These are phyloP conservation scores for Penicillium sp. DNA, from an alignment of 2,329 filamentous ascomycete species.

Conservation along the genomic window DNA sequence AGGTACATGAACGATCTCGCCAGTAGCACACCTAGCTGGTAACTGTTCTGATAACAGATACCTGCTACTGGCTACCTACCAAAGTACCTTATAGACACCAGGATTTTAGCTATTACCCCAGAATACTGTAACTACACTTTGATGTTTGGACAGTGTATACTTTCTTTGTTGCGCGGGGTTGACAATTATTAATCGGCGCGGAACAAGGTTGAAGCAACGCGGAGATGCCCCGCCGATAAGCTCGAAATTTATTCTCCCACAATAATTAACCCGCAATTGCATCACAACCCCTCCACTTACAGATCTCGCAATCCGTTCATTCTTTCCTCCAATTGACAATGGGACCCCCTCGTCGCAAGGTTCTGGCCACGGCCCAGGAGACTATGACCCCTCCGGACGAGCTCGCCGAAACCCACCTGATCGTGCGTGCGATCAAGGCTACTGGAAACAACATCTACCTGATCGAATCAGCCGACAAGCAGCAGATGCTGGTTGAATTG, in stretches of 20 bases:
- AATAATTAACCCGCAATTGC: conserved; percentile 2
- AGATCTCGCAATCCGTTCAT: background rate
- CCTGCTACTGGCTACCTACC: too few relatives aligned
- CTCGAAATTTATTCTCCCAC: conserved; percentile 12
- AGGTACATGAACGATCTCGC: background rate
- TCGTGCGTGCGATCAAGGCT: conserved; percentile 77
- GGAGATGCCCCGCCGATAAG: conserved; percentile 22
- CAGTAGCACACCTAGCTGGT: too few relatives aligned
- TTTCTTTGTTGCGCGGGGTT: background rate
- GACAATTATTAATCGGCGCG: conserved; percentile 5
- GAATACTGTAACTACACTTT: background rate
- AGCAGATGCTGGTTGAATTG: conserved; percentile 74
- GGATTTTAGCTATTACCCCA: background rate
- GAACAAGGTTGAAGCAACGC: background rate
- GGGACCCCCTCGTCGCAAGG: conserved; percentile 73
- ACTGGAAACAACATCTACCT: conserved; percentile 89
- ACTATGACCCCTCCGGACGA: conserved; percentile 61
- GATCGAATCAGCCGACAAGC: conserved; percentile 68
- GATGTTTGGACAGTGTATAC: too few relatives aligned
- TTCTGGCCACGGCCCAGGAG: conserved; percentile 76
- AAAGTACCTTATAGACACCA: too few relatives aligned
- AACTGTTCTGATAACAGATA: too few relatives aligned
- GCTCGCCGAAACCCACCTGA: conserved; percentile 55
- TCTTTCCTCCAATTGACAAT: conserved; percentile 45
- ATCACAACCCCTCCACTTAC: background rate